These are phyloP conservation scores for Penicillium crystallinum DNA, from an alignment of 495 filamentous ascomycete genomes.

Conservation along the genomic window DNA sequence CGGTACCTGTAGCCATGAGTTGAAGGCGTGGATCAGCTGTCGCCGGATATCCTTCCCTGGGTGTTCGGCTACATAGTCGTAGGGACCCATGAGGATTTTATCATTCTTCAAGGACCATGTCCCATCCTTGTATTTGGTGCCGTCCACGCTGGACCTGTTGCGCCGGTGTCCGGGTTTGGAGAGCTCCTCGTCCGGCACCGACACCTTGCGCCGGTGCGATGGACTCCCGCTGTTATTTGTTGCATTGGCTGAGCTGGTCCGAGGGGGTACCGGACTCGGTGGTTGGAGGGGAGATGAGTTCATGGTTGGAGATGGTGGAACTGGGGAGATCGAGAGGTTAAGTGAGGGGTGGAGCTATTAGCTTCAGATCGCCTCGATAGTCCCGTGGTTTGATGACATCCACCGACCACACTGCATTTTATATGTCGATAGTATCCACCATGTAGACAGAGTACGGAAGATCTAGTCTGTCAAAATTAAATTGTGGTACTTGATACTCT, in stretches of 20 bases:
- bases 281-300: constrained; percentile 43
- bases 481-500: too few species aligned
- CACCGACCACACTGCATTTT: too few species aligned
- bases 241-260: constrained; percentile 61
- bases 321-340: constrained; percentile 1
- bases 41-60: constrained; percentile 91
- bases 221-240: constrained; percentile 23
- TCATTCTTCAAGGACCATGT: constrained; percentile 70
- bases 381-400: background rate
- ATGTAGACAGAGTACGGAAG: too few species aligned
- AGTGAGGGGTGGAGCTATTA: background rate
- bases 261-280: constrained; percentile 65
- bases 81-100: constrained; percentile 76
- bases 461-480: too few species aligned
- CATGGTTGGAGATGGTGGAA: constrained; percentile 2
- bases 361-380: background rate
- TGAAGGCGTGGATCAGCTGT: constrained; percentile 84
- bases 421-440: too few species aligned
- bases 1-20: constrained; percentile 84
- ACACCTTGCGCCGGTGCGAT: constrained; percentile 41
- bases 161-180: constrained; percentile 27
- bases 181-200: constrained; percentile 42
- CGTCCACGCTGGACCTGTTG: constrained; percentile 44
- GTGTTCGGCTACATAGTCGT: constrained; percentile 76
- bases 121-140: constrained; percentile 46